phyloP scores from a whole-genome alignment of 192 early-diverging fungal genomes.

The Gorgonomyces haynaldii region DNA sequence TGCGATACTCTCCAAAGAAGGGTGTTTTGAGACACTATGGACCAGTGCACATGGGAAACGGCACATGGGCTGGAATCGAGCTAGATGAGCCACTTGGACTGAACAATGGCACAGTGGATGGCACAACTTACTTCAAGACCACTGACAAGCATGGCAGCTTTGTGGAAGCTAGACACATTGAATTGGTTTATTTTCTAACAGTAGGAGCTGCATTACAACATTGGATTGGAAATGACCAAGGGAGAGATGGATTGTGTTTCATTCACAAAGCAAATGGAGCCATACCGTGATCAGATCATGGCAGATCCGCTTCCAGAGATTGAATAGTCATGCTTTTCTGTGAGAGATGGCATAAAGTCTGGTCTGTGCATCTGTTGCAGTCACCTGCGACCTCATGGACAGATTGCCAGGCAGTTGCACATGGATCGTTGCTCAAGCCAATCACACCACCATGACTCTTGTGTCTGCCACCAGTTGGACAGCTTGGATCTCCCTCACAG shows the following conservation, averaged over 20 bases:
- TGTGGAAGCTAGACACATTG: neutral
- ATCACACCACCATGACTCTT: too few relatives aligned
- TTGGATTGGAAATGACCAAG: neutral
- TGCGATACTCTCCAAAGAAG: neutral
- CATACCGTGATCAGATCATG: too few relatives aligned
- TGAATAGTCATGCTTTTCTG: too few relatives aligned
- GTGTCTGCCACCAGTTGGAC: too few relatives aligned
- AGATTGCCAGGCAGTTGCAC: too few relatives aligned
- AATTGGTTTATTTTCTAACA: neutral
- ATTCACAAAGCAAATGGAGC: too few relatives aligned
- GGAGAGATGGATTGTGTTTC: neutral
- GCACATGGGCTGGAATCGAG: conserved; percentile 5
- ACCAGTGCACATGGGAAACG: neutral
- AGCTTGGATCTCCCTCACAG: too few relatives aligned
- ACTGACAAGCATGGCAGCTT: neutral
- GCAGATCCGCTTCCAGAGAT: too few relatives aligned
- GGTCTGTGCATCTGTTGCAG: too few relatives aligned
- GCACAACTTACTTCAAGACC: conserved; percentile 1
- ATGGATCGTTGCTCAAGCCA: too few relatives aligned
- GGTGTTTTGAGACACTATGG: neutral
- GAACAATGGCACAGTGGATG: conserved; percentile 6
- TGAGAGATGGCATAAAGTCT: too few relatives aligned
- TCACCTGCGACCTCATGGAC: too few relatives aligned
- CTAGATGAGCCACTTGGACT: neutral
- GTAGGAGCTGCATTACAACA: conserved; percentile 1